A percentile compares a stretch with the other conserved stretches of the same genome.
Evolutionary conservation across 2,329 filamentous ascomycete genomes (phyloP).

Genomic region (Ceratocystis papillata): DNA sequence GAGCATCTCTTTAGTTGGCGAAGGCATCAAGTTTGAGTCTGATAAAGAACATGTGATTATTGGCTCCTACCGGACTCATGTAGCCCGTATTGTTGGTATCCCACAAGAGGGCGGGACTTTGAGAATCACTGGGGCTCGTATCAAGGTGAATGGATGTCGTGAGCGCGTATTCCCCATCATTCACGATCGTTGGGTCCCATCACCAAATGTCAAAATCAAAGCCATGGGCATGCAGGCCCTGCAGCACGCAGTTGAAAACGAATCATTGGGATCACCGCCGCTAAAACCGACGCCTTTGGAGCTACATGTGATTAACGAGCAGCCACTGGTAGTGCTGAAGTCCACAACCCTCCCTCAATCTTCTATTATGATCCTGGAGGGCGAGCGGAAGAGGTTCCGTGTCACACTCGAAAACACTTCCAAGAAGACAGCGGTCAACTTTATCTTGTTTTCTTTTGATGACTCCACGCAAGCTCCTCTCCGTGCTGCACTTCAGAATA

Average conservation of each 20-base stretch:
- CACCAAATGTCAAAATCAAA: constrained; percentile 63
- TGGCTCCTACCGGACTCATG: constrained; percentile 73
- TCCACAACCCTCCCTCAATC: constrained; percentile 70
- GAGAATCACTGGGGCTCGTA: constrained; percentile 63
- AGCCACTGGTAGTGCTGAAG: constrained; percentile 67
- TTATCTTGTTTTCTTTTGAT: constrained; percentile 78
- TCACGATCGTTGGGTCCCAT: constrained; percentile 60
- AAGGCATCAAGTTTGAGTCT: constrained; percentile 62
- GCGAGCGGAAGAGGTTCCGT: constrained; percentile 66
- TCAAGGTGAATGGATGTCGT: constrained; percentile 71
- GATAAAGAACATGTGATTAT: constrained; percentile 55
- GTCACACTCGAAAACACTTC: constrained; percentile 74
- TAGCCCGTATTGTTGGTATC: constrained; percentile 58
- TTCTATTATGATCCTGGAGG: constrained; percentile 85
- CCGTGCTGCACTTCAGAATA: constrained; percentile 61
- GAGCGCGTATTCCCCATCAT: constrained; percentile 80
- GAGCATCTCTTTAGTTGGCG: constrained; percentile 60
- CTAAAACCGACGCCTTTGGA: constrained; percentile 44
- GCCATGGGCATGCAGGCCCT: constrained; percentile 54
- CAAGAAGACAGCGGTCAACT: constrained; percentile 58
- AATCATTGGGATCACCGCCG: constrained; percentile 33
- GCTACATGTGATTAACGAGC: constrained; percentile 65
- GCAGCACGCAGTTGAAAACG: constrained; percentile 35
- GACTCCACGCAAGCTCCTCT: constrained; percentile 74
- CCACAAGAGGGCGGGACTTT: constrained; percentile 57